A percentile compares a stretch with the other conserved stretches of the same genome.
phyloP scores from a whole-genome alignment of 768 basidiomycete species.

The Russula sp. region DNA sequence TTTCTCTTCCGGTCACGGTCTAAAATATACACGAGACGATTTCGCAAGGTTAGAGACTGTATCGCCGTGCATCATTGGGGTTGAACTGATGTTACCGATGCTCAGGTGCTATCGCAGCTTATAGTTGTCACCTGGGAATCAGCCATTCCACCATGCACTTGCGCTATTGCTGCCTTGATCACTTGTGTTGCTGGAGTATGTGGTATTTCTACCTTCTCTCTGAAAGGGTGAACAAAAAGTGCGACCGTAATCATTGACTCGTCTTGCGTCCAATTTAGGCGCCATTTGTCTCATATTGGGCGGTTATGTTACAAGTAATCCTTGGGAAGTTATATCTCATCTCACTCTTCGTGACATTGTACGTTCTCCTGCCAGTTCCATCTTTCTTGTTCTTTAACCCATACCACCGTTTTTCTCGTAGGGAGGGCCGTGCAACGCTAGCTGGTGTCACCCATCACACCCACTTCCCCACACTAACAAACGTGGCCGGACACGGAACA shows the following conservation, averaged over 20 bases:
- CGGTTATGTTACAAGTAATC: slow-evolving; percentile 25
- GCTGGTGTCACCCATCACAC: not conserved
- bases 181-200: slow-evolving; percentile 13
- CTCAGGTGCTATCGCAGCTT: slow-evolving; percentile 13
- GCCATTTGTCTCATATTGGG: slow-evolving; percentile 23
- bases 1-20: slow-evolving; percentile 11
- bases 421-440: slow-evolving; percentile 11
- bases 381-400: not conserved
- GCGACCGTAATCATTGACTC: not conserved
- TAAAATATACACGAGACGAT: not conserved
- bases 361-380: not conserved
- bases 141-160: slow-evolving; percentile 25
- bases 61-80: not conserved
- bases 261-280: slow-evolving; percentile 1
- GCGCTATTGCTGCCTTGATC: slow-evolving; percentile 24
- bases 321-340: slow-evolving; percentile 29
- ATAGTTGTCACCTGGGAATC: slow-evolving; percentile 26
- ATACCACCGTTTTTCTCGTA: not conserved
- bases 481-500: not conserved
- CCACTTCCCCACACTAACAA: slow-evolving; percentile 9
- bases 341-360: slow-evolving; percentile 28
- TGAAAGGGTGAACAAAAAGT: not conserved
- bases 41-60: slow-evolving; percentile 1
- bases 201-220: not conserved
- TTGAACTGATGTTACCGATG: not conserved